Base-by-base conservation (phyloP, 495 filamentous ascomycete genomes). In the Daldinia bambusicola region DNA sequence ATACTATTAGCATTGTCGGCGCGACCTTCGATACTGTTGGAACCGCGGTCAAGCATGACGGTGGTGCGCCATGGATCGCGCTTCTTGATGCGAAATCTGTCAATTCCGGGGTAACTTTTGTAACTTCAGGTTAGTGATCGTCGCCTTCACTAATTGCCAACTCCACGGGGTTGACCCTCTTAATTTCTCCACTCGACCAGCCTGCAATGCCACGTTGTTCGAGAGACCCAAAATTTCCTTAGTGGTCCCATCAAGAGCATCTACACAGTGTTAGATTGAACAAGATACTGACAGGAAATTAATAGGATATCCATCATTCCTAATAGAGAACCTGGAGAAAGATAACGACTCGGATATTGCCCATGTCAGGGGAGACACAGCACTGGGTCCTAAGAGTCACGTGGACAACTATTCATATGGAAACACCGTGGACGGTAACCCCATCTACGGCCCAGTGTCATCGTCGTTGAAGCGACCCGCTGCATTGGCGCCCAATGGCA, bases 371-470 rank as follows among this genome's bases (percentile, higher is more conserved):
- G 74, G 72, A 5, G 61, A 38, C 8, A 78, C 74, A 6, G 55
- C 70, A 26, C 64, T 82, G 9, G 70, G 71, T 4, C 32, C 72
- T 22, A 62, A 60, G 31, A 55, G 57, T 6, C 70, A 77, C 52
- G 60, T 83, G 5, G 61, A 74, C 5, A 81, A 77, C 20, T 78
- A 76, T 51, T 70, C 79, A 6, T 83, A 79, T 41, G 81, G 62
- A 26, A 90, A 92, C 66, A 90, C 88, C 2, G 74, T 91, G 14
- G 85, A 84, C 16, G 81, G 84, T 12, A 87, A 87, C 74, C 84
- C 85, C 2, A 83, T 89, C 10, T 92, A 92, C 72, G 83, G 85
- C 9, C 66, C 77, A 1, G 83, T 85, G 0, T 71, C 86, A 8
- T 79, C 79, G 2, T 43, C 71, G 0, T 66, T 67, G 36, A 63